Evolutionary conservation across 805 yeast genomes (phyloP), one percentile per base, ranked within the genome.

Genomic region (Candida fluviatilis): DNA sequence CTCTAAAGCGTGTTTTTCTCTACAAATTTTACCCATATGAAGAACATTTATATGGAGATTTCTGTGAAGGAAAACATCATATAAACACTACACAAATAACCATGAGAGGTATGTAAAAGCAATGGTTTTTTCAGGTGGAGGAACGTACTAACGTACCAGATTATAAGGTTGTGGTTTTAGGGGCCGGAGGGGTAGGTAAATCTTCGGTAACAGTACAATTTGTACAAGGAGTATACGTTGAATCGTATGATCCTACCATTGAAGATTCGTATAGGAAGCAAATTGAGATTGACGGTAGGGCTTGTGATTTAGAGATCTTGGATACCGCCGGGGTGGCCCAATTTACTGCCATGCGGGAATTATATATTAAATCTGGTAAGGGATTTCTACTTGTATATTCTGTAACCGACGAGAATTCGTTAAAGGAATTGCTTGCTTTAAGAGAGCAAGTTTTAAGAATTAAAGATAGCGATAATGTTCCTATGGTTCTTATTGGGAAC

Each of bases 121-220:
- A n/a, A n/a, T n/a, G n/a, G n/a, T n/a, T n/a, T n/a, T n/a, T n/a
- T n/a, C n/a, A n/a, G n/a, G n/a, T n/a, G n/a, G n/a, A n/a, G n/a
- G n/a, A n/a, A n/a, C n/a, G 11, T 31, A 31, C 34, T 31, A 31
- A 31, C 34, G 21, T 35, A 25, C 10, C 34, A 76, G 97, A 90
- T 57, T 89, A 89, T 60, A 88, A 87, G 57, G 69, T 93, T 32
- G 97, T 87, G 13, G 93, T 91, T 14, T 69, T 91, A 41, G 99
- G 99, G 43, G 95, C 96, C 11, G 97, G 97, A 51, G 96, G 97
- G 63, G 96, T 88, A 6, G 99, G 99, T 51, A 91, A 91, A 54
- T 87, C 97, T 17, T 89, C 95, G 28, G 69, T 91, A 29, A 89
- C 96, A 1, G 95, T 88, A 4, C 95, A 88, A 56, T 90, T 84